Base-by-base conservation (phyloP, 371 early-diverging fungal genomes). In the Sporodiniella umbellata region DNA sequence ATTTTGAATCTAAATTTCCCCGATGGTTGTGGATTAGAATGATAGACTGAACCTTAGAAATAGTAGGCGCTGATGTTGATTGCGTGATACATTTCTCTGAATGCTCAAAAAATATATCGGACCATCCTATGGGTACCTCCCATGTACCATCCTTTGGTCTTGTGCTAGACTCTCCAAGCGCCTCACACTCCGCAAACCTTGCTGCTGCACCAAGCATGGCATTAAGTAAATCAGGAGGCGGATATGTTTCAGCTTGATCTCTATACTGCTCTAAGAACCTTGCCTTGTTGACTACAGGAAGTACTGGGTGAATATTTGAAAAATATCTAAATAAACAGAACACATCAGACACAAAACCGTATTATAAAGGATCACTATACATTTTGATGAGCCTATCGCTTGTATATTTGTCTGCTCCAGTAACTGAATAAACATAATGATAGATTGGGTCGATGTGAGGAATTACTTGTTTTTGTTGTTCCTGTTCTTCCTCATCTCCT, bases 151-250 rank as follows among this genome's bases (percentile, higher is more conserved):
- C 68, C 4, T 64, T 56, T 2, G 70, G 58, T n/a, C 52, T 26
- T 44, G 49, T 42, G 11, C 18, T 7, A 8, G 61, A 58, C 12
- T 50, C 31, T 18, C 63, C 60, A 2, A 56, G 43, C 3, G 59
- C 49, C 30, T 69, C 73, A 28, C 64, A 66, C 48, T 75, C 75
- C 8, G 66, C 65, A 45, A 68, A 75, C 10, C 75, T 53, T 12
- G 71, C 75, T 11, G 75, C 75, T 11, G 75, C 71, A 28, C 75
- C 75, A 44, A 75, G 60, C 75, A 75, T 75, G 17, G 75, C 71
- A 55, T 75, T 75, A 4, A 75, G 40, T 21, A 75, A 24, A 30
- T 68, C 71, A 6, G 65, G 47, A 1, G 66, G 48, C 2, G 75
- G 75, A 50, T 66, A 75, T 3, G 63, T 56, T 11, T 68, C 59